Conservation (phyloP, 805 yeast species). For the Saccharomycopsis sp. region DNA sequence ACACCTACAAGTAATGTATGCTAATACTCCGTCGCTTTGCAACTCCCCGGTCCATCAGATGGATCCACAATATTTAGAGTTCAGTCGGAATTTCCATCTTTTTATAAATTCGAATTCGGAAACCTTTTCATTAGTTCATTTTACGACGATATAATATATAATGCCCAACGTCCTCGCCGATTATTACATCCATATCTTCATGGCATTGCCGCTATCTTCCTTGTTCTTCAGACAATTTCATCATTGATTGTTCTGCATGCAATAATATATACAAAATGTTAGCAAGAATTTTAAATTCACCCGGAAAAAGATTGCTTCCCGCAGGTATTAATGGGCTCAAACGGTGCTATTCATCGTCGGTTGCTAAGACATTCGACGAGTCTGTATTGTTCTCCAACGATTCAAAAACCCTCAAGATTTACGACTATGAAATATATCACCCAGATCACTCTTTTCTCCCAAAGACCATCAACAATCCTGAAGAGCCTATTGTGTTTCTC, state of each 20-base stretch:
- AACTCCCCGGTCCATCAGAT: neutral
- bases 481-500: constrained; percentile 18
- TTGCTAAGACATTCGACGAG: constrained; percentile 30
- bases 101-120: neutral
- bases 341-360: neutral
- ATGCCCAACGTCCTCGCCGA: neutral
- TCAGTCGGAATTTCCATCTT: neutral
- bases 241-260: neutral
- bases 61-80: neutral
- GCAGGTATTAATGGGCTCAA: neutral
- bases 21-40: too few relatives aligned
- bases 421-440: constrained; percentile 10
- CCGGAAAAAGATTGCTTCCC: neutral
- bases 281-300: neutral
- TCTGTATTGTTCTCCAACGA: neutral
- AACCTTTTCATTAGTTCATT: neutral
- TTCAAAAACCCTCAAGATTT: neutral
- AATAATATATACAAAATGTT: neutral
- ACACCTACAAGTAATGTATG: too few relatives aligned
- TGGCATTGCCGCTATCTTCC: too few relatives aligned
- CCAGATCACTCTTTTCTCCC: constrained; percentile 19
- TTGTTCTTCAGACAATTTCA: too few relatives aligned
- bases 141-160: neutral
- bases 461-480: constrained; percentile 16
- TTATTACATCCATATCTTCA: too few relatives aligned